Base-by-base conservation (phyloP, 75 land plant genomes). In the Adiantum capillusveneris region DNA sequence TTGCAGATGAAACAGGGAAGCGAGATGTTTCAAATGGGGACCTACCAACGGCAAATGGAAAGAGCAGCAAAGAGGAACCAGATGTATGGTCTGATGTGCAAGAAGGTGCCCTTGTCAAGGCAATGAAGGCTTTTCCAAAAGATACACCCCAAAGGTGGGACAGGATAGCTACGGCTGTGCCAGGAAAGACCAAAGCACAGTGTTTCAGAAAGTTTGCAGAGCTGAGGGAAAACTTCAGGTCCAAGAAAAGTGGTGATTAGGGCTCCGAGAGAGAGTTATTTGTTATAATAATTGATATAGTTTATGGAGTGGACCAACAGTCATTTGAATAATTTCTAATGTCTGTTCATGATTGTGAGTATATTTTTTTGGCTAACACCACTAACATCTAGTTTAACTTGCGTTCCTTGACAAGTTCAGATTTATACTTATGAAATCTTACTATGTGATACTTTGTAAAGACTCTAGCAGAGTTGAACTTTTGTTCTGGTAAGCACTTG, bases 61-160 rank as follows among this genome's bases (percentile, higher is more conserved):
- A 41, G 29, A 54, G 58, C 52, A 64, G 66, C 21, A 57, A 64
- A 53, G 31, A 36, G 16, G 90, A 93, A 9, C 79, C 66, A 59
- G 98, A 93, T 56, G 55, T 31, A 0, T 88, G 95, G 98, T 78
- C 84, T 51, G 90, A 80, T 22, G 65, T 68, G 34, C 98, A 88
- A 62, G 90, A 88, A 56, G 72, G 74, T 45, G 90, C 98, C 9
- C 75, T 93, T 22, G 79, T 93, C 58, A 88, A 93, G 62, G 95
- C 95, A 43, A 56, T 93, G 54, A 93, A 93, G 67, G 75, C 95
- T 5, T 93, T 93, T 65, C 90, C 98, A 2, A 93, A 93, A 67
- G 98, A 93, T 1, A 78, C 90, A 21, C 66, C 44, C 44, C 89
- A 88, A 67, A 80, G 98, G 13, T 93, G 98, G 98, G 98, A 93